A percentile compares a stretch with the other conserved stretches of the same genome.
These are phyloP conservation scores for Escallonia rubra DNA, from an alignment of 129 eudicot genomes.

Conservation along the genomic window DNA sequence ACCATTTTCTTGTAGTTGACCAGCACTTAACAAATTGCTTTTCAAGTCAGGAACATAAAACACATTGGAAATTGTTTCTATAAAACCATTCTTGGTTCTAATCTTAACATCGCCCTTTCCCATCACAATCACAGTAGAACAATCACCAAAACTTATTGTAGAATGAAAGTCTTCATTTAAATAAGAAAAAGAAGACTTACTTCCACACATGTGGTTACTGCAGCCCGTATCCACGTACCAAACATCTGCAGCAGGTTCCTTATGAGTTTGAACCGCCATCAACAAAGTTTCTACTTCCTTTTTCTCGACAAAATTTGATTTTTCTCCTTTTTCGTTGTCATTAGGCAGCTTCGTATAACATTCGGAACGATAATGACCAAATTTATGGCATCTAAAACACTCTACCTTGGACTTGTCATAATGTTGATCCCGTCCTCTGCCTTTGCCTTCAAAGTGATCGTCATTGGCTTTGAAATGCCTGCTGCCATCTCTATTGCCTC, in stretches of 20 bases:
- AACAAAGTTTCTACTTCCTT: background rate
- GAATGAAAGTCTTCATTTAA: background rate
- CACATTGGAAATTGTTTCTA: background rate
- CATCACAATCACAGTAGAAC: background rate
- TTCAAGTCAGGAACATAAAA: background rate
- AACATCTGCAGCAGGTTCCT: background rate
- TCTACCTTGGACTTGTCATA: background rate
- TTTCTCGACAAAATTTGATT: background rate
- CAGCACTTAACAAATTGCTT: background rate
- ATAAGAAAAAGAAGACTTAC: background rate
- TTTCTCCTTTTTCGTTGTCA: background rate
- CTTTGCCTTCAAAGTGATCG: no score
- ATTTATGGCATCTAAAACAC: background rate
- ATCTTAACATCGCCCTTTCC: background rate
- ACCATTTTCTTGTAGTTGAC: conserved; percentile 4
- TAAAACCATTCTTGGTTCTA: background rate
- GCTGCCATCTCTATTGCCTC: no score
- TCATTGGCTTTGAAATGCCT: no score
- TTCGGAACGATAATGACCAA: background rate
- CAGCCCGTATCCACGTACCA: background rate
- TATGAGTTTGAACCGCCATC: background rate
- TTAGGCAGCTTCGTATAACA: background rate
- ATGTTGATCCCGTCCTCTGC: no score
- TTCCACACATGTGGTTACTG: background rate
- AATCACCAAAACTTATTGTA: background rate